Percentiles rank a stretch among this genome's conserved stretches.
phyloP scores from a whole-genome alignment of 306 rosid genomes.

The Medicago arabica region DNA sequence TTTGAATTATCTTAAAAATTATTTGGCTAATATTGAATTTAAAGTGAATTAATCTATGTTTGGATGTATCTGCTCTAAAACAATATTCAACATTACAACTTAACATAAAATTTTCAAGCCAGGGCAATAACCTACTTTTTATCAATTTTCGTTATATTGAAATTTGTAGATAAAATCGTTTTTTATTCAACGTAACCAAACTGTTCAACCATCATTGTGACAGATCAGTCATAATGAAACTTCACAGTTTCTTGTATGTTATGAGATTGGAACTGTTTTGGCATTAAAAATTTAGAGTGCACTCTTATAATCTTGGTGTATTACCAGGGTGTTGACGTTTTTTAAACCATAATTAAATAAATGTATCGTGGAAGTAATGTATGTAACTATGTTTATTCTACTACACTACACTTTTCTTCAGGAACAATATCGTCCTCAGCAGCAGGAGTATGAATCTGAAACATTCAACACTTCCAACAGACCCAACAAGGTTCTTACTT shows the following conservation, averaged over 20 bases:
- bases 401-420: background rate
- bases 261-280: background rate
- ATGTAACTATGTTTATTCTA: background rate
- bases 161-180: background rate
- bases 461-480: conserved; percentile 12
- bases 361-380: background rate
- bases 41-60: background rate
- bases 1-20: background rate
- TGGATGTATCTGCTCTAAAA: background rate
- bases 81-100: background rate
- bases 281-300: no score
- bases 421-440: conserved; percentile 45
- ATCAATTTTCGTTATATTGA: background rate
- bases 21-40: background rate
- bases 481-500: conserved; percentile 43
- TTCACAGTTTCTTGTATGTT: conserved; percentile 5
- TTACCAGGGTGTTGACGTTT: no score
- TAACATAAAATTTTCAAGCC: background rate
- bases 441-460: conserved; percentile 39
- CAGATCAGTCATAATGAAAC: background rate
- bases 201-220: background rate
- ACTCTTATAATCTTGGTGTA: background rate
- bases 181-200: background rate
- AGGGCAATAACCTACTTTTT: background rate
- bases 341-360: background rate